phyloP scores from a whole-genome alignment of 306 rosid species.

The Fragaria vesca region DNA sequence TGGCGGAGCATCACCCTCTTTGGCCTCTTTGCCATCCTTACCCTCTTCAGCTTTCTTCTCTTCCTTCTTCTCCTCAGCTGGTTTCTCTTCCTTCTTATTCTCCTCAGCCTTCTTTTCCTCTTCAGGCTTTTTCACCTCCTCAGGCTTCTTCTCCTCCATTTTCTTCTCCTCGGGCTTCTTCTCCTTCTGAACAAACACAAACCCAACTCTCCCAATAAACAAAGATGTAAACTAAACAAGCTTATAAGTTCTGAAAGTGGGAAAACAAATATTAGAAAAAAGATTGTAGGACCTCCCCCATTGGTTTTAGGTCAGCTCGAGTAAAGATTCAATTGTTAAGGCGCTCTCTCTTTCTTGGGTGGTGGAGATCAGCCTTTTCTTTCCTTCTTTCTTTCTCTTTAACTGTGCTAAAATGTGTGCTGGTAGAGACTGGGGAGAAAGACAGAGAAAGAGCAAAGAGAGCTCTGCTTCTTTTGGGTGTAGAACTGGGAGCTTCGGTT shows the following conservation, averaged over 20 bases:
- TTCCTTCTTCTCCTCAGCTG: constrained; percentile 29
- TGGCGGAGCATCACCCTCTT: constrained; percentile 15
- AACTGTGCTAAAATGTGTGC: background rate
- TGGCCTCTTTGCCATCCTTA: constrained; percentile 32
- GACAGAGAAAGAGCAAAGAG: background rate
- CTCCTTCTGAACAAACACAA: constrained; percentile 46
- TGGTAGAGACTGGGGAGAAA: background rate
- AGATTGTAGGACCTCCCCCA: constrained; percentile 32
- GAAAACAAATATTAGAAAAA: background rate
- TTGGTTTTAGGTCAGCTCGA: constrained; percentile 8
- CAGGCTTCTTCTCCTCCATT: constrained; percentile 46
- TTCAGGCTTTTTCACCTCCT: constrained; percentile 31
- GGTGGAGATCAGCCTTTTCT: constrained; percentile 2
- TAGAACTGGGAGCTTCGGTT: background rate
- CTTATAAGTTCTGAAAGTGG: background rate
- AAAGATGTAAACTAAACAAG: background rate
- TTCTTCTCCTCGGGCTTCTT: constrained; percentile 56
- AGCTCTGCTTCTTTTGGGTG: background rate
- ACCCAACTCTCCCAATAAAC: constrained; percentile 6
- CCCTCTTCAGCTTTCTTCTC: constrained; percentile 31
- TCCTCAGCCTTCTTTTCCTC: constrained; percentile 23
- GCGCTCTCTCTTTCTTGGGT: background rate
- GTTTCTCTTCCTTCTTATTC: constrained; percentile 27
- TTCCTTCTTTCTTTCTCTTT: background rate
- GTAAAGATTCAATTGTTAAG: background rate